Conservation (phyloP, 495 filamentous ascomycete species). For the Xylaria scruposa region DNA sequence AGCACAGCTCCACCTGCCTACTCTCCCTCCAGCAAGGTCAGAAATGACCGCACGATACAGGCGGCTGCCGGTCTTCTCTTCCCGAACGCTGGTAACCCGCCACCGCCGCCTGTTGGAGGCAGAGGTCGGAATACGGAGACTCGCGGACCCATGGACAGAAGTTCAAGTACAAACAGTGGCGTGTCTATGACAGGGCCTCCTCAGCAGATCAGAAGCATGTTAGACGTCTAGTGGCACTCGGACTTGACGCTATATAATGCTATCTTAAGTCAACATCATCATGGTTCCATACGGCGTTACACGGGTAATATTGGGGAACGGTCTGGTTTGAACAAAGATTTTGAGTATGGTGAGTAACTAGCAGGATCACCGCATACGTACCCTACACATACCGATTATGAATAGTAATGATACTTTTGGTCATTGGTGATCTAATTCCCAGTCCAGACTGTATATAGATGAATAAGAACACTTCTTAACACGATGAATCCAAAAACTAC, state of each 20-base stretch:
- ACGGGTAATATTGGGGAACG: not conserved
- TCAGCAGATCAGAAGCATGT: conserved; percentile 62
- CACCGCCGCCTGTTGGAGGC: conserved; percentile 39
- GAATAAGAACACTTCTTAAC: conserved; percentile 6
- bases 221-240: conserved; percentile 55
- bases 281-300: conserved; percentile 24
- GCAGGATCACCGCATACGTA: not conserved
- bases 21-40: conserved; percentile 44
- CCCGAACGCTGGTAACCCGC: conserved; percentile 39
- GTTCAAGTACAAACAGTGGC: conserved; percentile 40
- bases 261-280: conserved; percentile 2
- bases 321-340: not conserved
- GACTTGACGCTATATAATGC: not conserved
- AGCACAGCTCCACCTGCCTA: conserved; percentile 37
- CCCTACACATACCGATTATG: not conserved
- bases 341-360: not conserved
- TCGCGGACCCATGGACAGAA: conserved; percentile 37
- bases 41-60: conserved; percentile 46
- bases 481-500: not conserved
- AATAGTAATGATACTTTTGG: conserved; percentile 7
- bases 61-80: conserved; percentile 46
- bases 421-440: not conserved
- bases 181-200: conserved; percentile 47
- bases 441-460: not conserved
- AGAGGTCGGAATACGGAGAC: conserved; percentile 35